Base-by-base conservation (phyloP, 768 basidiomycete genomes). In the Lyophyllum semitale region DNA sequence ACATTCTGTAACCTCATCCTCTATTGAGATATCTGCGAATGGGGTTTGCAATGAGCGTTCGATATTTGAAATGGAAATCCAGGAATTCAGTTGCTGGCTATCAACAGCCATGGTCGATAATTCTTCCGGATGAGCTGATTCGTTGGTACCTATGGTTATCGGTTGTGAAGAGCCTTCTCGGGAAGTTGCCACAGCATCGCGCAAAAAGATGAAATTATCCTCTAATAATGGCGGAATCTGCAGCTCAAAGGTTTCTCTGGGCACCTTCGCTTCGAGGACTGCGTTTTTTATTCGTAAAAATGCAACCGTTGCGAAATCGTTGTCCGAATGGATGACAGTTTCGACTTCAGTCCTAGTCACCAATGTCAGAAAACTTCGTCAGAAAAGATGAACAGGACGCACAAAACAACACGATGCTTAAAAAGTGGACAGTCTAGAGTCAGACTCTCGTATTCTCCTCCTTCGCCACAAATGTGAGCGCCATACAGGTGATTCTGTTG, bases 371-470 rank as follows among this genome's bases (percentile, higher is more conserved):
- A 18, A 13, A n/a, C 23, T 55, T 50, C 26, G 20, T 45, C 40
- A 18, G 25, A 37, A 37, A 29, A 48, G 37, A 12, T 50, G 41
- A 42, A 42, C 12, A 22, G 20, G 18, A 8, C 87, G 63, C 62
- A 93, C 87, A 98, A 67, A 7, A 74, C 67, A 32, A 99, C 88
- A 9, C 81, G 77, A 35, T 80, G 79, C 61, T 92, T 91, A 82
- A 95, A 98, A 12, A 96, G 65, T 0, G 95, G 92, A 57, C 89
- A 91, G 61, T 97, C 92, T 12, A 95, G 74, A 1, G 96, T 98
- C 54, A 98, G 75, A 0, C 89, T 92, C 68, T 99, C 97, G 70
- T 98, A 99, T 73, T 99, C 97, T 2, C 97, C 97, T 1, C 97
- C 97, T 73, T 99, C 97, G 9, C 97, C 97, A 58, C 96, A 98